phyloP scores from a whole-genome alignment of 192 early-diverging fungal species.

The Podila clonocystis region DNA sequence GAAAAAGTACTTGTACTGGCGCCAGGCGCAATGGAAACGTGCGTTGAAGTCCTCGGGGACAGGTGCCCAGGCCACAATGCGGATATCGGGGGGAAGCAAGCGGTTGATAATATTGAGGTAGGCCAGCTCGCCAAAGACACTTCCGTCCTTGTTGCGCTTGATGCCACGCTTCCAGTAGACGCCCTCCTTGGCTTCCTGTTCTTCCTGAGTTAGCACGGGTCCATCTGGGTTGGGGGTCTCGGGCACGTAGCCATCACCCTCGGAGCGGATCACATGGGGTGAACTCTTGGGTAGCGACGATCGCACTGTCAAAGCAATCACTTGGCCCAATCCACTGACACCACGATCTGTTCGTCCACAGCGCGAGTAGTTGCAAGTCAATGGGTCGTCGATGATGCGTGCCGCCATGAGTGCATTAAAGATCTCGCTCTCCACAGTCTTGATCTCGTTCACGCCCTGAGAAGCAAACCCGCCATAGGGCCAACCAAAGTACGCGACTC shows the following conservation, averaged over 20 bases:
- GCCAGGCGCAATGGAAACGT: conserved; percentile 83
- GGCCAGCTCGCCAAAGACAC: conserved; percentile 70
- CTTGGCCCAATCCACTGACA: conserved; percentile 92
- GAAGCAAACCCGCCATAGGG: conserved; percentile 87
- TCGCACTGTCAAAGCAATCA: conserved; percentile 82
- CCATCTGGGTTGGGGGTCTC: not conserved
- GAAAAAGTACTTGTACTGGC: conserved; percentile 96
- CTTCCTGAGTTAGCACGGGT: conserved; percentile 19
- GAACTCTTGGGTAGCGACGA: conserved; percentile 63
- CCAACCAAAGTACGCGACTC: conserved; percentile 93
- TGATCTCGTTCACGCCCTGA: conserved; percentile 68
- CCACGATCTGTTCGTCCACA: conserved; percentile 91
- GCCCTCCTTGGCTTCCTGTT: conserved; percentile 27
- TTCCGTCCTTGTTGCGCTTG: conserved; percentile 43
- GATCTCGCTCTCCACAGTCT: conserved; percentile 87
- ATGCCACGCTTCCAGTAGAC: conserved; percentile 36
- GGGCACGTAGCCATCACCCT: conserved; percentile 31
- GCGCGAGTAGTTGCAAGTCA: conserved; percentile 79
- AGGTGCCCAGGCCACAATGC: conserved; percentile 92
- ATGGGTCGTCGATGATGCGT: conserved; percentile 76
- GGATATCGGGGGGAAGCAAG: conserved; percentile 86
- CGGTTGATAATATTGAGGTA: conserved; percentile 89
- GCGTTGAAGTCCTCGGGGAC: conserved; percentile 82
- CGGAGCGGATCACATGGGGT: conserved; percentile 47
- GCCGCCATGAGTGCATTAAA: conserved; percentile 82